Conservation (phyloP, 306 rosid genomes). For the Hylodesmum podocarpum region DNA sequence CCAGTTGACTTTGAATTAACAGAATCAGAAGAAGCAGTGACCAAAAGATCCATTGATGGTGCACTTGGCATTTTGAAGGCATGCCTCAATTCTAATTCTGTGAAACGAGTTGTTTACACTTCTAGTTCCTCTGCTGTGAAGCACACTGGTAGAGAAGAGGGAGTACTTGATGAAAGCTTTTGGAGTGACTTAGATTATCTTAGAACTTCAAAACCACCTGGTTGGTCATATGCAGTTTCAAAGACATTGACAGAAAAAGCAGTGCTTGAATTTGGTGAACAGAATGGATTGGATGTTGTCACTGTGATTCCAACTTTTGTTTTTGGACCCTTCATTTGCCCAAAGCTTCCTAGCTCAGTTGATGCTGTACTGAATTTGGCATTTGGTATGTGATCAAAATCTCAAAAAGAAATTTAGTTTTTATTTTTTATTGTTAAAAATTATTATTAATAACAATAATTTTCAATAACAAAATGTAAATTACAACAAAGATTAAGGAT, state of each 20-base stretch:
- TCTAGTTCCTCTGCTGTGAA: conserved; percentile 44
- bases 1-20: conserved; percentile 25
- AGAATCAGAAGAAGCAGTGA: conserved; percentile 49
- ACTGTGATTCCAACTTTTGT: conserved; percentile 51
- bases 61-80: conserved; percentile 55
- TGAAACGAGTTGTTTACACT: conserved; percentile 64
- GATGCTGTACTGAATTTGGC: conserved; percentile 15
- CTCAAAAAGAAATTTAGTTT: not conserved
- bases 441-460: too few relatives aligned
- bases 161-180: conserved; percentile 46
- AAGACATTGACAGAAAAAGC: conserved; percentile 63
- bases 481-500: too few relatives aligned
- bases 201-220: not conserved
- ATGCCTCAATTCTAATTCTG: conserved; percentile 41
- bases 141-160: not conserved
- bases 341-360: conserved; percentile 48
- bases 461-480: too few relatives aligned
- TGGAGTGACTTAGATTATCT: conserved; percentile 51
- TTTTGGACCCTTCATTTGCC: conserved; percentile 66
- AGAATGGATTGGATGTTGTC: conserved; percentile 57
- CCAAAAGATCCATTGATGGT: conserved; percentile 48
- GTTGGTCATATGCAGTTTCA: conserved; percentile 42
- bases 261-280: conserved; percentile 54
- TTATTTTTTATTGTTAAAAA: too few relatives aligned
- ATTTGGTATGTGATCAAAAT: conserved; percentile 35